Percentiles rank a stretch among this genome's conserved stretches.
Conservation (phyloP, 2,329 filamentous ascomycete genomes). For the Claviceps sp. region DNA sequence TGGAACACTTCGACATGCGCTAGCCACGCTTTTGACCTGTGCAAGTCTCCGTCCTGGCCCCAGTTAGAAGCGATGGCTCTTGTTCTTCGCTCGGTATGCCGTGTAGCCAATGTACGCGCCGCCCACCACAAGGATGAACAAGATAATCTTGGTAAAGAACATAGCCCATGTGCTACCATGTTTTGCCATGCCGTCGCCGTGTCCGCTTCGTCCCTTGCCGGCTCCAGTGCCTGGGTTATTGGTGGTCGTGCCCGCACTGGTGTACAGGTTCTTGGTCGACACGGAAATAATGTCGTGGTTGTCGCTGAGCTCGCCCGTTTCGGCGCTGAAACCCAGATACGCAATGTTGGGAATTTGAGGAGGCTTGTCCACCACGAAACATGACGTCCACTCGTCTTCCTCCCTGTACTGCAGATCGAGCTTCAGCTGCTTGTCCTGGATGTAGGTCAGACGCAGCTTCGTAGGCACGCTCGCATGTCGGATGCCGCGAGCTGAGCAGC, state of each 20-base stretch:
- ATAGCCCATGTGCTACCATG: conserved; percentile 41
- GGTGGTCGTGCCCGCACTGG: conserved; percentile 27
- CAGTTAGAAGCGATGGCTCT: conserved; percentile 41
- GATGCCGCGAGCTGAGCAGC: conserved; percentile 87
- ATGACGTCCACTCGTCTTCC: conserved; percentile 76
- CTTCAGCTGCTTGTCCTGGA: conserved; percentile 84
- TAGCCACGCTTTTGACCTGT: too few relatives aligned
- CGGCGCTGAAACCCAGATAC: conserved; percentile 67
- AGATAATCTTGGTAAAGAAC: conserved; percentile 66
- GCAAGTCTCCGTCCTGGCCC: not conserved
- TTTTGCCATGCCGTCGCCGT: conserved; percentile 22
- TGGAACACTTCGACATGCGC: too few relatives aligned
- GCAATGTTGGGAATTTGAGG: conserved; percentile 67
- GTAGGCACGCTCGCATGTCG: conserved; percentile 69
- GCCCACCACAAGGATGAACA: conserved; percentile 56
- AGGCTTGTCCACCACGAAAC: conserved; percentile 62
- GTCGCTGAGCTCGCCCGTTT: conserved; percentile 92
- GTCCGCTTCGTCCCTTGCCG: conserved; percentile 24
- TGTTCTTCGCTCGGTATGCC: conserved; percentile 57
- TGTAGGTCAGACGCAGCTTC: conserved; percentile 83
- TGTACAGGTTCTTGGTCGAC: conserved; percentile 79
- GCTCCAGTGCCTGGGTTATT: conserved; percentile 19
- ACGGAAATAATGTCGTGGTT: conserved; percentile 94
- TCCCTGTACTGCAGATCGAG: conserved; percentile 91
- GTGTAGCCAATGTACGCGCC: conserved; percentile 81